phyloP scores from a whole-genome alignment of 306 rosid genomes.

The Malus sylvestris region DNA sequence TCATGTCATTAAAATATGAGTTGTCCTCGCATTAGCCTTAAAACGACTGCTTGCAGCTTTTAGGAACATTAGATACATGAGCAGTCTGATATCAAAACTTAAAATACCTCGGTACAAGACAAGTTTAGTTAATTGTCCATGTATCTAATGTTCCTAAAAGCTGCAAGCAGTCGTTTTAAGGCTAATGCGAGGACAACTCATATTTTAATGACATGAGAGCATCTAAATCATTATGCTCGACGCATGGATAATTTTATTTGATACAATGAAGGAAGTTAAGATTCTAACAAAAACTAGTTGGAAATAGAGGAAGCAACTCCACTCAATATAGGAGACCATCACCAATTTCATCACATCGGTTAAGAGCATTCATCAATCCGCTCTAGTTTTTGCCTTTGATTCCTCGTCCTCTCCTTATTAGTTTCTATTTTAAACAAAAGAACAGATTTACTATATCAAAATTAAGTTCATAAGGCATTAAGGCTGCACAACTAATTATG shows the following conservation, averaged over 20 bases:
- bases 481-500: not conserved
- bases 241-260: too few relatives aligned
- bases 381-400: not conserved
- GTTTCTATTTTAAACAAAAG: too few relatives aligned
- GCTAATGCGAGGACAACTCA: too few relatives aligned
- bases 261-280: not conserved
- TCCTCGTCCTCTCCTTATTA: not conserved
- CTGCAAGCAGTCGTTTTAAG: too few relatives aligned
- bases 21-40: too few relatives aligned
- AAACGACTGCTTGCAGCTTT: too few relatives aligned
- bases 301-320: not conserved
- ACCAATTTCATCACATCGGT: not conserved
- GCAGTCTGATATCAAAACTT: not conserved
- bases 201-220: too few relatives aligned
- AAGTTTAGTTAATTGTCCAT: not conserved
- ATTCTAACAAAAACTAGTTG: too few relatives aligned
- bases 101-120: not conserved
- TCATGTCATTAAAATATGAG: too few relatives aligned
- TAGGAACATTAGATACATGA: not conserved
- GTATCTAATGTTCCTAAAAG: too few relatives aligned
- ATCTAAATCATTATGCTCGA: too few relatives aligned
- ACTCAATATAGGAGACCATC: not conserved
- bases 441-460: not conserved
- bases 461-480: not conserved
- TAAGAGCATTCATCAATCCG: not conserved